Evolutionary conservation across 768 basidiomycete species (phyloP).

Genomic region (Mycena pura): DNA sequence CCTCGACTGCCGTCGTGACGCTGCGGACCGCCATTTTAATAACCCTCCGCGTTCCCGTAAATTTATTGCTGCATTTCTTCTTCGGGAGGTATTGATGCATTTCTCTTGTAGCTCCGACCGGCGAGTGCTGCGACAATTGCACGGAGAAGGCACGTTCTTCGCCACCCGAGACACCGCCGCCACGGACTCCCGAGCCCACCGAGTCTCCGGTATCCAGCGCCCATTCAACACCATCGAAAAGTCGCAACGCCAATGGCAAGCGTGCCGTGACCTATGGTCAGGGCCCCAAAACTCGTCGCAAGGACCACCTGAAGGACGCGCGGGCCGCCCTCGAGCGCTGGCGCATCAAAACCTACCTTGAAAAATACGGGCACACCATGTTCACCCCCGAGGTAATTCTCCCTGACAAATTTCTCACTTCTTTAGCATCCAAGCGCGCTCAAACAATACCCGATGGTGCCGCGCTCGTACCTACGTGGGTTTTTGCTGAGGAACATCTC

Average conservation of each 20-base stretch:
- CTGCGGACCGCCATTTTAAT: conserved; percentile 38
- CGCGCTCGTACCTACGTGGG: conserved; percentile 7
- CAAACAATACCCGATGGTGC: conserved; percentile 25
- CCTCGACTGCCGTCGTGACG: conserved; percentile 32
- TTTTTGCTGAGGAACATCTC: background rate
- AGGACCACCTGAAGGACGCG: conserved; percentile 22
- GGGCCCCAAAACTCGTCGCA: conserved; percentile 20
- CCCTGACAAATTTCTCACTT: conserved; percentile 34
- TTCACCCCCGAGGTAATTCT: conserved; percentile 26
- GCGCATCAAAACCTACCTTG: conserved; percentile 13
- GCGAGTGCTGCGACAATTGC: conserved; percentile 28
- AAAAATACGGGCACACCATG: conserved; percentile 15
- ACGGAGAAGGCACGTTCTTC: background rate
- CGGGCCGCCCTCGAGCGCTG: conserved; percentile 20
- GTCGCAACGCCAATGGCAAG: conserved; percentile 31
- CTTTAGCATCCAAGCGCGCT: conserved; percentile 29
- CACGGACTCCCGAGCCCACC: conserved; percentile 17
- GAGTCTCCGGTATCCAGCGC: background rate
- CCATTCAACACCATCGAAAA: conserved; percentile 14
- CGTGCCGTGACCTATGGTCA: conserved; percentile 17
- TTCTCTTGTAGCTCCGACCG: conserved; percentile 22
- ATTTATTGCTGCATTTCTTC: conserved; percentile 16
- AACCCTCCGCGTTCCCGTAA: conserved; percentile 37
- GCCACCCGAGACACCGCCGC: background rate
- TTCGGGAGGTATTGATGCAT: background rate